Evolutionary conservation across 2,329 filamentous ascomycete genomes (phyloP), one percentile per base, ranked within the genome.

Genomic region (Cladosporium sp.): DNA sequence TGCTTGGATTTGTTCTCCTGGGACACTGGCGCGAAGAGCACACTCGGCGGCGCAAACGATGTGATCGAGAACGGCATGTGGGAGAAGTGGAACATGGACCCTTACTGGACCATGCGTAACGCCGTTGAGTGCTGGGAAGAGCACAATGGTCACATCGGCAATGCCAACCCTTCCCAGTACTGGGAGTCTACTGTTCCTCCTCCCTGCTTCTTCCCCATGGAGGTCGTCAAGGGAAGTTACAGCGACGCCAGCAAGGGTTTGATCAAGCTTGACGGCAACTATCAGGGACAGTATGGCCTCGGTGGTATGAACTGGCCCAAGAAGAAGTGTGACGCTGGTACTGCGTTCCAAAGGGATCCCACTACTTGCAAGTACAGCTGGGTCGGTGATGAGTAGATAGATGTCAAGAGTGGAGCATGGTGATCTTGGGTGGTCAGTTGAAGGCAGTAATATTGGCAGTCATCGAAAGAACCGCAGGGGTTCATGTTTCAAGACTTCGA

Each of bases 61-160:
- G 9, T 47, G 9, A 41, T 16, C 22, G 38, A 22, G 22, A 32
- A 15, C 35, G 43, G 39, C 43, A 47, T 47, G 22, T 47, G 43
- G 33, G 22, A 19, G 19, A 11, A 19, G 19, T 47, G 36, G 33
- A 32, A 32, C 43, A 47, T 47, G 43, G 35, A 39, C 36, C 43
- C 43, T 2, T 18, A 38, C 25, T 27, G 9, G n/a, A 47, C 43
- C 3, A 47, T 47, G 43, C 43, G 43, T 15, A 47, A 47, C 36
- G 43, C 43, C 20, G 33, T 47, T 16, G 33, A 47, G 3, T 47
- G 43, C 35, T 47, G 43, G 43, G 43, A 47, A 15, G 33, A 20
- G 19, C 38, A 39, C 35, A 20, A 39, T 20, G 43, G 43, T 33
- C 38, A 47, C 16, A 39, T 47, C n/a, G 43, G 43, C 5, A 4